These are phyloP conservation scores for Penstemon eatonii DNA, from an alignment of 257 asterid genomes.

Conservation along the genomic window DNA sequence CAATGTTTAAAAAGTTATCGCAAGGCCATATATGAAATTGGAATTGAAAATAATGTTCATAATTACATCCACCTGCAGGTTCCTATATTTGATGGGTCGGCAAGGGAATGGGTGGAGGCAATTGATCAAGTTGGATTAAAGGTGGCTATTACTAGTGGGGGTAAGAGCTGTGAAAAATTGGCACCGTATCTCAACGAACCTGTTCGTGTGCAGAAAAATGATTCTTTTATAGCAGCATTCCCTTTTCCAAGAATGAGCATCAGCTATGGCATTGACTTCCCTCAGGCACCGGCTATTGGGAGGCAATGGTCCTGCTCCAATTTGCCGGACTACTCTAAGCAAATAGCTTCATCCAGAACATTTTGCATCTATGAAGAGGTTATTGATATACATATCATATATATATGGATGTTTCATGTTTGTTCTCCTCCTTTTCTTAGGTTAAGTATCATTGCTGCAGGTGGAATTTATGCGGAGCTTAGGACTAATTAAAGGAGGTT, in stretches of 20 bases:
- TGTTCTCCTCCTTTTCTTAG: neutral
- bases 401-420: neutral
- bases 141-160: slow-evolving; percentile 59
- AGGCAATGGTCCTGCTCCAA: slow-evolving; percentile 84
- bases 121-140: slow-evolving; percentile 68
- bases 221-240: slow-evolving; percentile 75
- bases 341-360: slow-evolving; percentile 82
- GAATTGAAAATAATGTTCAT: too few relatives aligned
- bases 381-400: neutral
- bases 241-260: slow-evolving; percentile 59
- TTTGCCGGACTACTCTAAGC: slow-evolving; percentile 49
- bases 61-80: slow-evolving; percentile 45
- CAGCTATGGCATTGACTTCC: slow-evolving; percentile 81
- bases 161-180: slow-evolving; percentile 56
- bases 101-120: slow-evolving; percentile 88
- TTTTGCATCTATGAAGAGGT: slow-evolving; percentile 92
- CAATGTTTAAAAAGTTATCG: too few relatives aligned
- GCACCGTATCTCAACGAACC: slow-evolving; percentile 78
- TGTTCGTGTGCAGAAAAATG: slow-evolving; percentile 61
- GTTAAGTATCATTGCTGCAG: slow-evolving; percentile 37
- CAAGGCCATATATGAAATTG: too few relatives aligned
- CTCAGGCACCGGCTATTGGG: slow-evolving; percentile 86
- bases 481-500: slow-evolving; percentile 87
- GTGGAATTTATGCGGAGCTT: slow-evolving; percentile 68
- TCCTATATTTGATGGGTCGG: slow-evolving; percentile 96